A percentile compares a stretch with the other conserved stretches of the same genome.
These are phyloP conservation scores for Diaporthe sp. DNA, from an alignment of 2,329 filamentous ascomycete genomes.

Conservation along the genomic window DNA sequence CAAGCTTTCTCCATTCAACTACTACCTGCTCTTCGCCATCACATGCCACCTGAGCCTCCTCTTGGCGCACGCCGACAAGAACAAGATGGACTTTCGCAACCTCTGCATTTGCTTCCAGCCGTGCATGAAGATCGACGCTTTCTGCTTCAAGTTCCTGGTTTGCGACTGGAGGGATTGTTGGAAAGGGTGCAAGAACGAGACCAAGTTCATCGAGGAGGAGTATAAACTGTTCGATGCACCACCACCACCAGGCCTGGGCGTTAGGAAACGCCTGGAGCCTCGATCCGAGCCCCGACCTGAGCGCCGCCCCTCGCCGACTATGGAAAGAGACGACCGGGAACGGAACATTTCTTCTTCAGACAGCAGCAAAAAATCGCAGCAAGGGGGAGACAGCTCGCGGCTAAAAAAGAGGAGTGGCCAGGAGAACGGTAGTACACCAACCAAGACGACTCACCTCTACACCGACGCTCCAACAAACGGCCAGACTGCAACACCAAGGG, in stretches of 20 bases:
- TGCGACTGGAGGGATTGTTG: constrained; percentile 97
- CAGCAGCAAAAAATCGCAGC: constrained; percentile 65
- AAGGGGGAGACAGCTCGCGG: constrained; percentile 46
- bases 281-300: constrained; percentile 30
- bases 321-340: constrained; percentile 47
- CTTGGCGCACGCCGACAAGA: constrained; percentile 91
- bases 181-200: constrained; percentile 94
- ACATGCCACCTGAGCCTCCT: constrained; percentile 95
- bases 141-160: constrained; percentile 95
- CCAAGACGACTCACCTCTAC: constrained; percentile 43
- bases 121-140: constrained; percentile 94
- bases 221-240: constrained; percentile 70
- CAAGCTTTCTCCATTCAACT: constrained; percentile 95
- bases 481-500: constrained; percentile 41
- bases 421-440: constrained; percentile 26
- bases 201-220: constrained; percentile 78
- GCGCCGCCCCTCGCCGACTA: constrained; percentile 25
- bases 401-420: constrained; percentile 59
- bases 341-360: constrained; percentile 73
- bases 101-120: constrained; percentile 97
- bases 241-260: constrained; percentile 61
- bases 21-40: constrained; percentile 96
- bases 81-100: constrained; percentile 98
- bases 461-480: constrained; percentile 45
- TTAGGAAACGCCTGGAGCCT: constrained; percentile 31